Evolutionary conservation across 257 asterid species (phyloP).

Genomic region (Perilla frutescens): DNA sequence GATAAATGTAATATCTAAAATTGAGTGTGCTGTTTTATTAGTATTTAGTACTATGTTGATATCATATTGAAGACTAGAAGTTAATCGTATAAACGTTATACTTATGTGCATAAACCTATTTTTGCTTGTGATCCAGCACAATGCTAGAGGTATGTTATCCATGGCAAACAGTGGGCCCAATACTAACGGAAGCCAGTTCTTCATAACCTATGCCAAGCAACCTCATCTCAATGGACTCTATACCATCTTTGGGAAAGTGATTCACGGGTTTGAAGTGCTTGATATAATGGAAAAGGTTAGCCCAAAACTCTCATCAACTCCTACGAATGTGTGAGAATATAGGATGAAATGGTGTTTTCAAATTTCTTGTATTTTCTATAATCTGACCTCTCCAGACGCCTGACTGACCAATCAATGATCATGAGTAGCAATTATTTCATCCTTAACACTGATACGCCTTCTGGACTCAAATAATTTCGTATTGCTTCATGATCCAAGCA

Average conservation of each 20-base stretch:
- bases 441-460: background rate
- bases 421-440: background rate
- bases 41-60: background rate
- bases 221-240: conserved; percentile 95
- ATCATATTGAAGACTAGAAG: conserved; percentile 2
- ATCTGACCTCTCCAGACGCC: background rate
- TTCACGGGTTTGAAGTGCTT: conserved; percentile 96
- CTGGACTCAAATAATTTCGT: background rate
- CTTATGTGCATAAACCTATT: conserved; percentile 6
- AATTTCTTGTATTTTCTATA: background rate
- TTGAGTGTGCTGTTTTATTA: conserved; percentile 13
- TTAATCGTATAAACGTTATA: conserved; percentile 15
- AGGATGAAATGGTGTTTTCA: background rate
- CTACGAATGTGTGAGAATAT: background rate
- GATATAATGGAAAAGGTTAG: conserved; percentile 97
- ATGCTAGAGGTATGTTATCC: conserved; percentile 93
- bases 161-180: conserved; percentile 98
- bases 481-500: background rate
- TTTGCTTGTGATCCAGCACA: conserved; percentile 63
- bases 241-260: conserved; percentile 94
- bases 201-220: conserved; percentile 75
- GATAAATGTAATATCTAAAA: background rate
- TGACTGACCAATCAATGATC: background rate
- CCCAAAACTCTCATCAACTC: conserved; percentile 14
- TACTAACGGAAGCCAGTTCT: conserved; percentile 98